Base-by-base conservation (phyloP, 257 asterid genomes). In the Lithospermum erythrorhizon region DNA sequence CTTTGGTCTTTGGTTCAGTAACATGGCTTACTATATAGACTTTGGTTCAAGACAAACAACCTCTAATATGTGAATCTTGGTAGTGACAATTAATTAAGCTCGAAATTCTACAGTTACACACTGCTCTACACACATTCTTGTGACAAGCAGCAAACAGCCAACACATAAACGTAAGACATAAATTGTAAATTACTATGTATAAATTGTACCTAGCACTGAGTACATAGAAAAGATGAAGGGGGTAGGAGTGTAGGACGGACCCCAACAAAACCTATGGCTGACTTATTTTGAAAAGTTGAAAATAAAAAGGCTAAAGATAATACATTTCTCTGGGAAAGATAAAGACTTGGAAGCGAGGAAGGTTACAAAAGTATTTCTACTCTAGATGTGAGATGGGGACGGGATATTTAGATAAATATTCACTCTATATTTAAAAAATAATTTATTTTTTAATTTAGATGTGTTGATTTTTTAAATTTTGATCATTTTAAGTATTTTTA, bases 131-230 rank as follows among this genome's bases (percentile, higher is more conserved):
- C 84, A 78, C 79, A 78, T 79, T 80, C 88, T 78, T 58, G 67
- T 73, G 80, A 77, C 90, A 82, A 86, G 93, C 95, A 84, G 90
- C 87, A 82, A 71, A 87, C 87, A 64, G 84, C 89, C 91, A 86
- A 86, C 76, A 61, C 72, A 77, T 78, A 78, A 70, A 60, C 76
- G 78, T 79, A 75, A n/a, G 57, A 47, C 25, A 52, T 6, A 37
- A 61, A 13, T 23, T 45, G 32, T 59, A 37, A 30, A 55, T 25
- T 16, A 41, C 49, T 41, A 41, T 41, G 49, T 18, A 41, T 41
- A 41, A 41, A 41, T 41, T 13, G 49, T 41, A n/a, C n/a, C n/a
- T n/a, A 13, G 49, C 49, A 11, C 18, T 41, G 49, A 13, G 16
- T 14, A 41, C 49, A 41, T 41, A 41, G 49, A 41, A 41, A 41